Evolutionary conservation across 306 rosid genomes (phyloP), one percentile per base, ranked within the genome.

Genomic region (Ammopiptanthus mongolicus): DNA sequence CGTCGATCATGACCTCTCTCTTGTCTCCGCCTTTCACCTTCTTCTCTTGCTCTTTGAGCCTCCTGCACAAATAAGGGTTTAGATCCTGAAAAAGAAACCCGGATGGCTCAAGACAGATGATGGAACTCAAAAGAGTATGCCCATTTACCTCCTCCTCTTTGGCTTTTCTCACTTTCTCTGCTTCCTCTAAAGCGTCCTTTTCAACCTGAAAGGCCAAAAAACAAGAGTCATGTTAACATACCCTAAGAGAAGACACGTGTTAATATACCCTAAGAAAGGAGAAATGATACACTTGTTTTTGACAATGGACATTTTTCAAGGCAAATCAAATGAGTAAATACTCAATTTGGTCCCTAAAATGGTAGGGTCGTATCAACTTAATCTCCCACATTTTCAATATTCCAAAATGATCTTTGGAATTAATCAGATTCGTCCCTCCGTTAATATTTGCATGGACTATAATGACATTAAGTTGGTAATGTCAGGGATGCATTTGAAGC

Each of bases 1-100:
- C 97, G 86, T 22, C 91, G 84, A 77, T 92, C 97, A 48, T 86
- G 76, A 41, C 92, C 98, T 79, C 95, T 83, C 65, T 92, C 99
- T 44, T 74, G 75, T 59, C 98, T 89, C 78, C 99, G 81, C 83
- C 81, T 86, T 80, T 96, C 99, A 11, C 98, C 99, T 81, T 96
- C 98, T 82, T 92, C 99, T 81, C 99, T 88, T 47, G 99, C 99
- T 82, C 96, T 86, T 80, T 83, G 89, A 84, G 97, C 96, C 87
- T 96, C 99, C 99, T 95, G 95, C 69, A 82, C 59, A 72, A 53
- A 41, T 14, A 74, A 53, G 51, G 53, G 81, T 73, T 65, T 65
- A 72, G 52, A 53, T 65, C 51, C 18, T 62, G 37, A n/a, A 55
- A 66, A 69, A 51, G 59, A 58, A 50, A 48, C 56, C 41, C 3